Base-by-base conservation (phyloP, 805 yeast species). In the Candida tammaniensis region DNA sequence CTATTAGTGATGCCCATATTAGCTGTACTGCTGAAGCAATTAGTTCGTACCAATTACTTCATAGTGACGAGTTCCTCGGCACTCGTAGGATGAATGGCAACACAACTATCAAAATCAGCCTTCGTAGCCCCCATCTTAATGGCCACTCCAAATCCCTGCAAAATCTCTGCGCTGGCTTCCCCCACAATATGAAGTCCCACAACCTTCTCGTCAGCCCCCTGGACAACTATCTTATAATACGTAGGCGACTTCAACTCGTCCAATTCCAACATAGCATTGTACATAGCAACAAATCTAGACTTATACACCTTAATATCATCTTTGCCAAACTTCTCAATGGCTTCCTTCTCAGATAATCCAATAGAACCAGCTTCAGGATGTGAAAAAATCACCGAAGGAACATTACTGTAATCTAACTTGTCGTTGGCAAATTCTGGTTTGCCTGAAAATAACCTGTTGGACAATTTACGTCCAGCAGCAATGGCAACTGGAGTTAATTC, bases 81-180 rank as follows among this genome's bases (percentile, higher is more conserved):
- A 46, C 94, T 79, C 2, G 98, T 93, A 44, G 99, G 99, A 59
- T 93, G 99, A 56, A 93, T 93, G 23, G 99, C 99, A 27, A 93
- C 98, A 68, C 94, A 86, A 59, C 69, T 80, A 64, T 93, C 99
- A 47, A 93, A 93, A 60, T 93, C 97, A 29, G 77, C 78, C 71
- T 93, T 93, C 23, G 99, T 93, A 26, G 98, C 98, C 21, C 99
- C 99, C 98, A 93, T 93, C 68, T 89, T 89, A 45, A 93, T 69
- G 32, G 98, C 98, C 35, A 89, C 98, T 40, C 98, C 98, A 54
- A 93, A 93, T 24, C 98, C 99, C 72, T 93, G 99, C 51, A 93
- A 73, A 39, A 93, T 89, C 64, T 93, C 99, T 20, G 95, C 79
- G 33, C 93, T 78, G 7, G 77, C 64, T 53, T 89, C 98, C 42